Conservation (phyloP, 2,329 filamentous ascomycete genomes). For the Hyphodiscus sp. region DNA sequence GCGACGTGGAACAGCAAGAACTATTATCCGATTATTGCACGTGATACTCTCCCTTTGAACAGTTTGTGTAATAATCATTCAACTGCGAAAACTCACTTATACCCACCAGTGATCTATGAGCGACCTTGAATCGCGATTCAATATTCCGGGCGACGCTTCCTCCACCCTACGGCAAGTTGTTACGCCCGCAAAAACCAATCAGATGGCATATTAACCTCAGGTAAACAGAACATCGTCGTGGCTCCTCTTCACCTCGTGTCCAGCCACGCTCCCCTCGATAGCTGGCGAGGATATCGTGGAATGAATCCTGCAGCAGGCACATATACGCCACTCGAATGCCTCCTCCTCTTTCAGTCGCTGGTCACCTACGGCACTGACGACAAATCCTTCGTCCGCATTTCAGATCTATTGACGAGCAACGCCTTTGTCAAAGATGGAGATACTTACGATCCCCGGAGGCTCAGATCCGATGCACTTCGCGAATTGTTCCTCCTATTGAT, state of each 20-base stretch:
- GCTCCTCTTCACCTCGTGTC: conserved; percentile 49
- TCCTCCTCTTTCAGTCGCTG: conserved; percentile 78
- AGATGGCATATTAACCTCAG: neutral
- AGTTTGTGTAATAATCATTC: conserved; percentile 10
- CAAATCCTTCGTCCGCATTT: neutral
- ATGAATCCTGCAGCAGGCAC: conserved; percentile 30
- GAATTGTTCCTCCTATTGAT: conserved; percentile 72
- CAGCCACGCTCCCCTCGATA: conserved; percentile 48
- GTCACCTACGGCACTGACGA: conserved; percentile 31
- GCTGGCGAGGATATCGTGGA: conserved; percentile 31
- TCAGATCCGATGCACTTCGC: conserved; percentile 73
- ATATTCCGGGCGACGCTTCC: neutral
- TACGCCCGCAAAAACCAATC: neutral
- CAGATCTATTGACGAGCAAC: conserved; percentile 48
- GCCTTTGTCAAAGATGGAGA: conserved; percentile 62
- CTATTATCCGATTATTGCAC: conserved; percentile 1
- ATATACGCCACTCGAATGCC: conserved; percentile 80
- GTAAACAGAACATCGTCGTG: conserved; percentile 32
- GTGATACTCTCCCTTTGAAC: conserved; percentile 11
- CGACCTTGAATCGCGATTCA: conserved; percentile 9
- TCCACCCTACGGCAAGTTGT: conserved; percentile 6
- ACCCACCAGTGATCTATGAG: conserved; percentile 9
- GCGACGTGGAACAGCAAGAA: neutral
- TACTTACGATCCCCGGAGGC: conserved; percentile 64
- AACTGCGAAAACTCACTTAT: conserved; percentile 5